Percentiles rank a stretch among this genome's conserved stretches.
phyloP scores from a whole-genome alignment of 495 filamentous ascomycete genomes.

The Penicillium simplicissimum region DNA sequence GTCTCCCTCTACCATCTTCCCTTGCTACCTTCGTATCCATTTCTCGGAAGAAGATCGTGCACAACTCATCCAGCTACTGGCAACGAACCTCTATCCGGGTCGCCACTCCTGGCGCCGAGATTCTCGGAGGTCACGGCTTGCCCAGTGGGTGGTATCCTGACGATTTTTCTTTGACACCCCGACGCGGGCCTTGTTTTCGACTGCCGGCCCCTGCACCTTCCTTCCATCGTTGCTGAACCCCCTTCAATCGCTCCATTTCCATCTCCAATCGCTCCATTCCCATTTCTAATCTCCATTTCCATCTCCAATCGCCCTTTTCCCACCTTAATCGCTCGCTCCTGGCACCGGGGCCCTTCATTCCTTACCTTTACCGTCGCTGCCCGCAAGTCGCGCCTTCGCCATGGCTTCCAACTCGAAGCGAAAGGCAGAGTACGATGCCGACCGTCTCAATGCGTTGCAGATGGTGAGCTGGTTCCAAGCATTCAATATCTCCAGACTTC shows the following conservation, averaged over 20 bases:
- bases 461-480: background rate
- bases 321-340: background rate
- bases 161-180: background rate
- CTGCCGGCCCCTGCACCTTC: no score
- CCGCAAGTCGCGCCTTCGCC: background rate
- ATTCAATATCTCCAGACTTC: no score
- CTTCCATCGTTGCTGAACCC: no score
- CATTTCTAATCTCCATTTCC: background rate
- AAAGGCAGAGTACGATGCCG: background rate
- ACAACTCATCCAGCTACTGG: background rate
- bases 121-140: background rate
- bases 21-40: background rate
- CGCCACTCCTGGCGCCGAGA: background rate
- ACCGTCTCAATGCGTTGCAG: background rate
- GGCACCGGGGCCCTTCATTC: background rate
- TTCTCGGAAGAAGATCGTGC: background rate
- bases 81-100: background rate
- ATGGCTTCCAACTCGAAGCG: background rate
- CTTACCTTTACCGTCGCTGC: background rate
- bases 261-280: background rate
- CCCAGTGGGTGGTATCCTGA: background rate
- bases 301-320: background rate
- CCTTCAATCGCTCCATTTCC: background rate
- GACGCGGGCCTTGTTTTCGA: background rate
- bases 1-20: background rate